Evolutionary conservation across 129 eudicot species (phyloP).

Genomic region (Flaveria robusta): DNA sequence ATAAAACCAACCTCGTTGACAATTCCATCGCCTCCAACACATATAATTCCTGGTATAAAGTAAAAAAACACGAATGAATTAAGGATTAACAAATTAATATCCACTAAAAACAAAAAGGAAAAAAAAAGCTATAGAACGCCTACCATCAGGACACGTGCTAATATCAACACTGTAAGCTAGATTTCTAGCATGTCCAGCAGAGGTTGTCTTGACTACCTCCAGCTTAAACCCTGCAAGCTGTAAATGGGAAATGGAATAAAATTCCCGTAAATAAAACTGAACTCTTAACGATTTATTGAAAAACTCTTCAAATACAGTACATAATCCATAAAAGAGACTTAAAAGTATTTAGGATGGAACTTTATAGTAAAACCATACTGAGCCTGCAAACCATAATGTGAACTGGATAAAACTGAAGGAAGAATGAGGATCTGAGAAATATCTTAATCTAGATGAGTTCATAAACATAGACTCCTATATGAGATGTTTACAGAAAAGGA

Average conservation of each 20-base stretch:
- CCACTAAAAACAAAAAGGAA: neutral
- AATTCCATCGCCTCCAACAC: slow-evolving; percentile 99
- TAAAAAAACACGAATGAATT: slow-evolving; percentile 24
- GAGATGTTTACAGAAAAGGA: neutral
- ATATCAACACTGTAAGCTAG: slow-evolving; percentile 83
- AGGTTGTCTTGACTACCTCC: slow-evolving; percentile 91
- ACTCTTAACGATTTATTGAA: neutral
- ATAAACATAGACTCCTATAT: neutral
- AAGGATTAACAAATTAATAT: slow-evolving; percentile 14
- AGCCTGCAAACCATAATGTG: neutral
- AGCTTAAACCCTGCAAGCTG: slow-evolving; percentile 96
- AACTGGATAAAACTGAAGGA: slow-evolving; percentile 12
- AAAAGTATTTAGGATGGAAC: neutral
- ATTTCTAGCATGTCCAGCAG: slow-evolving; percentile 98
- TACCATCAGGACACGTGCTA: slow-evolving; percentile 97
- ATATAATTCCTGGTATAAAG: slow-evolving; percentile 75
- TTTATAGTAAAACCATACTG: neutral
- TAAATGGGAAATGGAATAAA: slow-evolving; percentile 18
- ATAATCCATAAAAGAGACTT: slow-evolving; percentile 1
- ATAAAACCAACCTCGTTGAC: slow-evolving; percentile 80
- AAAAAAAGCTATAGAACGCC: slow-evolving; percentile 6
- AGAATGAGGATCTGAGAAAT: neutral
- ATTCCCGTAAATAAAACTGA: neutral
- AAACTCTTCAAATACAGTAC: slow-evolving; percentile 2
- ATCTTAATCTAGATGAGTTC: slow-evolving; percentile 10